Percentiles rank a stretch among this genome's conserved stretches.
These are phyloP conservation scores for Evansstolkia leycettana DNA, from an alignment of 495 filamentous ascomycete genomes.

Conservation along the genomic window DNA sequence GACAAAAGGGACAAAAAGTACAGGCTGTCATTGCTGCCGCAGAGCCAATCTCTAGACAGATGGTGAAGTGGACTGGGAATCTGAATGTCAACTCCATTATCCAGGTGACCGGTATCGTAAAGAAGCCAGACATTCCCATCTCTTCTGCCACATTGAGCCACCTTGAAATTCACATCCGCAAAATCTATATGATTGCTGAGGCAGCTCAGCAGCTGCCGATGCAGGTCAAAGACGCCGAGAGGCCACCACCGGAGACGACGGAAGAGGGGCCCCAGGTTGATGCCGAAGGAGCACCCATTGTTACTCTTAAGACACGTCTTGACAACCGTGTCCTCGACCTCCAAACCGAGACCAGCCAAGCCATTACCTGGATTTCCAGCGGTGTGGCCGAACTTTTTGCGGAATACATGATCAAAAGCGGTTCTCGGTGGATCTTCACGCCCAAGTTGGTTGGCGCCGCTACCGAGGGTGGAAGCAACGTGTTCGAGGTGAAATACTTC, in stretches of 20 bases:
- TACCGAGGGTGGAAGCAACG: slow-evolving; percentile 86
- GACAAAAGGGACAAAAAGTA: slow-evolving; percentile 69
- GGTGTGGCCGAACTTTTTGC: slow-evolving; percentile 72
- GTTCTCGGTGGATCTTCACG: slow-evolving; percentile 81
- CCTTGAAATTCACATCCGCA: slow-evolving; percentile 68
- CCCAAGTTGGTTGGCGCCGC: slow-evolving; percentile 83
- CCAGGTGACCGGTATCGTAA: slow-evolving; percentile 61
- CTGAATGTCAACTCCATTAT: slow-evolving; percentile 73
- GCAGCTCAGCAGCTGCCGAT: slow-evolving; percentile 56
- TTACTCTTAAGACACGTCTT: slow-evolving; percentile 64
- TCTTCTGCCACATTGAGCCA: slow-evolving; percentile 65
- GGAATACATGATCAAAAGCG: slow-evolving; percentile 59
- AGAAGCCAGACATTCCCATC: slow-evolving; percentile 62
- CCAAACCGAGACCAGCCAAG: slow-evolving; percentile 75
- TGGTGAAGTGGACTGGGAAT: slow-evolving; percentile 79
- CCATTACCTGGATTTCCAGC: slow-evolving; percentile 72
- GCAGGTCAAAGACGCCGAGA: slow-evolving; percentile 53
- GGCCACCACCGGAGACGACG: slow-evolving; percentile 34
- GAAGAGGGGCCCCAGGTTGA: slow-evolving; percentile 35
- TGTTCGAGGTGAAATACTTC: slow-evolving; percentile 90
- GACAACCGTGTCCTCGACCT: slow-evolving; percentile 88
- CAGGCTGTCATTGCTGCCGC: slow-evolving; percentile 62
- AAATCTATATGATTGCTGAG: slow-evolving; percentile 62
- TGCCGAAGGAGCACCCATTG: slow-evolving; percentile 43
- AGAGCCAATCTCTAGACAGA: slow-evolving; percentile 49